Percentiles rank a stretch among this genome's conserved stretches.
Conservation (phyloP, 768 basidiomycete species). For the Amylocystis lapponica region DNA sequence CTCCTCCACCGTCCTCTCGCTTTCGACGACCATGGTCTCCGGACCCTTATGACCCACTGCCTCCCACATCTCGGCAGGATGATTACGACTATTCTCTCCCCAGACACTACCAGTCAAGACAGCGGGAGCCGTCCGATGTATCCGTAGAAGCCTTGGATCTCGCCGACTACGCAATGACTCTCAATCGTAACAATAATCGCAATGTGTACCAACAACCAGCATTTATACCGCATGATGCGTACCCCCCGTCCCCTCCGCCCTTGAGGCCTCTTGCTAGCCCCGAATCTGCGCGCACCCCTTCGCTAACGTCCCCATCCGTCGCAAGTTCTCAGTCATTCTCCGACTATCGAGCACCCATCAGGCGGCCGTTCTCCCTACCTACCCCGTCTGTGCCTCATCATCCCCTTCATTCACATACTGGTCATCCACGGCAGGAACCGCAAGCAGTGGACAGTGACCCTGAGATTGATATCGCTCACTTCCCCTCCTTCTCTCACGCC, state of each 20-base stretch:
- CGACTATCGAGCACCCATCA: constrained; percentile 20
- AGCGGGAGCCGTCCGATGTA: constrained; percentile 51
- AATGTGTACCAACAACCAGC: constrained; percentile 15
- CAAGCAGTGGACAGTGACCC: constrained; percentile 21
- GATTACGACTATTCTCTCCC: constrained; percentile 16
- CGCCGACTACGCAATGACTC: constrained; percentile 58
- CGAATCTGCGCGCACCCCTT: constrained; percentile 28
- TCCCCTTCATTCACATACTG: constrained; percentile 17
- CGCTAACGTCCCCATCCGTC: constrained; percentile 39
- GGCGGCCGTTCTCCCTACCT: constrained; percentile 46
- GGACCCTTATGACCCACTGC: constrained; percentile 43
- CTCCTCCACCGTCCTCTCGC: constrained; percentile 45
- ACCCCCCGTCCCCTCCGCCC: constrained; percentile 26
- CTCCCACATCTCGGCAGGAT: constrained; percentile 20
- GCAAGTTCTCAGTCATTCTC: constrained; percentile 15
- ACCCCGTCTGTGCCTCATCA: constrained; percentile 25
- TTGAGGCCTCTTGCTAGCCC: constrained; percentile 9
- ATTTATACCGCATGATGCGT: constrained; percentile 22
- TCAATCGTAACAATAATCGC: constrained; percentile 31
- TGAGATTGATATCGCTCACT: constrained; percentile 56
- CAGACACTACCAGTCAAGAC: constrained; percentile 12
- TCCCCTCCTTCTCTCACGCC: constrained; percentile 56
- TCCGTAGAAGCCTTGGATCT: constrained; percentile 70
- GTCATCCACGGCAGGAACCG: constrained; percentile 7
- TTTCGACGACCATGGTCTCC: constrained; percentile 66